Base-by-base conservation (phyloP, 2,329 filamentous ascomycete species). In the Colletotrichum tropicale region DNA sequence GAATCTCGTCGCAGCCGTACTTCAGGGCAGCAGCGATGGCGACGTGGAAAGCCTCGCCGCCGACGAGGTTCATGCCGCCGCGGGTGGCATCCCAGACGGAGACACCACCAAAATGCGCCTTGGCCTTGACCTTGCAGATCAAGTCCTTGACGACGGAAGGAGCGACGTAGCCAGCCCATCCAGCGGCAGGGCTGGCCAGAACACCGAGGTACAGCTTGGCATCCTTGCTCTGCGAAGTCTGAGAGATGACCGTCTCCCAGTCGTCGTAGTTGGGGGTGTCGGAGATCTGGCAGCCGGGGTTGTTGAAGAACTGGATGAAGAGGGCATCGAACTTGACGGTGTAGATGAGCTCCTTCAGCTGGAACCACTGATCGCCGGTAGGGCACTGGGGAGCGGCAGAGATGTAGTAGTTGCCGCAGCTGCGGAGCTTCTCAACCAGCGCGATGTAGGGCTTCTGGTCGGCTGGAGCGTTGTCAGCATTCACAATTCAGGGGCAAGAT, bases 221-320 rank as follows among this genome's bases (percentile, higher is more conserved):
- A 10, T 81, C 77, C 78, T 83, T 78, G 82, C 84, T 88, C 71
- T 79, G 78, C 4, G 81, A 75, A 48, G 83, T 86, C 5, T 73
- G 55, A 6, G 78, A 69, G 38, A 89, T 71, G 32, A 85, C 81
- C 0, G 65, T 52, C 64, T 81, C 84, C 87, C 88, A 89, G 16
- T 80, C 79, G 66, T 86, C 79, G 79, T 86, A 89, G 76, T 88
- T 89, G 43, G 78, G 78, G 13, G 82, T 79, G 12, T 81, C 82
- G 10, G 81, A 69, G 15, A 76, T 73, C 75, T 83, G 83, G 78
- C 86, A 88, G 24, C 65, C 77, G 1, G 79, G 78, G 79, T 88
- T 88, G 83, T 89, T 88, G 82, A 88, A 89, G 80, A 89, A 89
- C 81, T 89, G 87, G 66, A 89, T 80, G 79, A 87, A 88, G 55